Percentiles rank a stretch among this genome's conserved stretches.
phyloP scores from a whole-genome alignment of 2,329 filamentous ascomycete genomes.

The Talaromyces rugulosus region DNA sequence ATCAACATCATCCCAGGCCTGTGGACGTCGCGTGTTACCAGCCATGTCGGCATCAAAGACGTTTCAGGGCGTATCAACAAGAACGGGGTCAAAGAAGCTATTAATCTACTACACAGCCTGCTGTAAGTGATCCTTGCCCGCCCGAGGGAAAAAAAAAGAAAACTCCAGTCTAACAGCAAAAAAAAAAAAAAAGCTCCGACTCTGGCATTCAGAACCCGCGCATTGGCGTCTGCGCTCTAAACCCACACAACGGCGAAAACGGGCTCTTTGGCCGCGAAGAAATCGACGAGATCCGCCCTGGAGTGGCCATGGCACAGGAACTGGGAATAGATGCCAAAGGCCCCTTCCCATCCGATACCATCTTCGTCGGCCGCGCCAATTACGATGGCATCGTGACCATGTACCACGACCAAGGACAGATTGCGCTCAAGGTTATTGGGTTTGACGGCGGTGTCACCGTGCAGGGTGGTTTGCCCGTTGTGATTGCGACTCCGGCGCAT shows the following conservation, averaged over 20 bases:
- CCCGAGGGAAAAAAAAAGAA: neutral
- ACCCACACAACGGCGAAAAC: conserved; percentile 33
- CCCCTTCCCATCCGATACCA: conserved; percentile 32
- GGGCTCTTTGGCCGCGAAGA: conserved; percentile 30
- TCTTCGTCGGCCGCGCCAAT: conserved; percentile 28
- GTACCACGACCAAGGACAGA: conserved; percentile 37
- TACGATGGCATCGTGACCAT: conserved; percentile 35
- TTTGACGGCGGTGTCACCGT: conserved; percentile 34
- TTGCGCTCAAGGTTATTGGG: conserved; percentile 30
- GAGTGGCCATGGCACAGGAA: conserved; percentile 20
- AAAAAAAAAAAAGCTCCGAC: conserved; percentile 22
- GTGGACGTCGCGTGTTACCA: conserved; percentile 30
- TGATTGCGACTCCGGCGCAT: conserved; percentile 28
- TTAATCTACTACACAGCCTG: conserved; percentile 25
- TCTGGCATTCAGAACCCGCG: conserved; percentile 27
- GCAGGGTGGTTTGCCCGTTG: conserved; percentile 29
- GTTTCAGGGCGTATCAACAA: conserved; percentile 25
- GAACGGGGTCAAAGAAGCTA: conserved; percentile 19
- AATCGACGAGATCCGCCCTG: conserved; percentile 29
- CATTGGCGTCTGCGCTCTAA: conserved; percentile 30
- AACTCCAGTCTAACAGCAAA: neutral
- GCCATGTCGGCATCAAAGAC: conserved; percentile 28
- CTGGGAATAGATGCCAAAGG: conserved; percentile 27
- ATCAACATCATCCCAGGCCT: conserved; percentile 28
- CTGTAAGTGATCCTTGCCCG: conserved; percentile 14